Evolutionary conservation across 1,284 basidiomycete genomes (phyloP).

Genomic region (Papiliotrema flavescens): DNA sequence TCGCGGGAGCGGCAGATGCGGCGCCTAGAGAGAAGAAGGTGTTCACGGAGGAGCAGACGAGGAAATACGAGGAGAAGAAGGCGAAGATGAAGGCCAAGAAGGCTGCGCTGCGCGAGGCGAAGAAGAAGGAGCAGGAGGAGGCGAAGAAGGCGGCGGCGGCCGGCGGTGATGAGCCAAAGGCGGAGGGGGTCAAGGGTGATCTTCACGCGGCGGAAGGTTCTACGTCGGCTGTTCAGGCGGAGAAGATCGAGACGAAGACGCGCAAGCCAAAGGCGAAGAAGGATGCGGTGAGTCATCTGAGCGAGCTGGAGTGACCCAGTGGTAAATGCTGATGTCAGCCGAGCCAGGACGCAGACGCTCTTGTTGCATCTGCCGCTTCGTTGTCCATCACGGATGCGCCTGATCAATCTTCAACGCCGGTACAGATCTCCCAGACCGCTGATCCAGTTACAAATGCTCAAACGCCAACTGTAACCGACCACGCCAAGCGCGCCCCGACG

Average conservation of each 20-base stretch:
- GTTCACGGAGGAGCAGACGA: slow-evolving; percentile 29
- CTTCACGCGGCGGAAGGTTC: not conserved
- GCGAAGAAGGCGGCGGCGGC: not conserved
- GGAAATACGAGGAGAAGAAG: slow-evolving; percentile 22
- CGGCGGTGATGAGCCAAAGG: not conserved
- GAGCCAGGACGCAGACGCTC: too few species aligned
- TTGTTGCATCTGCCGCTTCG: too few species aligned
- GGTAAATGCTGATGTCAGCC: too few species aligned
- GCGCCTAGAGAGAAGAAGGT: slow-evolving; percentile 13
- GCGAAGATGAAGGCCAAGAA: slow-evolving; percentile 27
- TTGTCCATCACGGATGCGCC: too few species aligned
- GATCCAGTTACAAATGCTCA: too few species aligned
- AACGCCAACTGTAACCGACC: too few species aligned
- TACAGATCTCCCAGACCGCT: too few species aligned
- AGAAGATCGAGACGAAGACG: not conserved
- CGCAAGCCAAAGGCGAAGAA: not conserved
- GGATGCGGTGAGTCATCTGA: too few species aligned
- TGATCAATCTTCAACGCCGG: too few species aligned
- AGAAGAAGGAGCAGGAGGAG: slow-evolving; percentile 17
- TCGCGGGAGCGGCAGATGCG: not conserved
- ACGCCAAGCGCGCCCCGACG: not conserved
- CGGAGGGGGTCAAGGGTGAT: not conserved
- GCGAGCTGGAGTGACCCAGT: too few species aligned
- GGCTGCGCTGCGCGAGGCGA: too few species aligned
- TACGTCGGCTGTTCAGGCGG: not conserved